Conservation (phyloP, 2,329 filamentous ascomycete genomes). For the Alternaria arbusti region DNA sequence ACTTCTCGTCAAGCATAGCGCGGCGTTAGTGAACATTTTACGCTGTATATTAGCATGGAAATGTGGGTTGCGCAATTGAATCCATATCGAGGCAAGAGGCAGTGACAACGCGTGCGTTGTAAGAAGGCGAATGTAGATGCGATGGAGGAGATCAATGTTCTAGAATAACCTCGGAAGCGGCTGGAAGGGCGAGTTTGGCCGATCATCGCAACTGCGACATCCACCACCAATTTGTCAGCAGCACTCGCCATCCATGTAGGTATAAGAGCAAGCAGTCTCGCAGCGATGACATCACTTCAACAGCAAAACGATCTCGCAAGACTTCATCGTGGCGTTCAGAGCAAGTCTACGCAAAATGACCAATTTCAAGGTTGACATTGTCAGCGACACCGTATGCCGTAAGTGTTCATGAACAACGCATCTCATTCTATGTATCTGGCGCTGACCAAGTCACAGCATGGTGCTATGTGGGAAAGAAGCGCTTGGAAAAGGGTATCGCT, state of each 20-base stretch:
- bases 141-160: background rate
- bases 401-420: slow-evolving; percentile 31
- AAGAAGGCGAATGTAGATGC: no score
- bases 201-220: background rate
- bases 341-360: slow-evolving; percentile 45
- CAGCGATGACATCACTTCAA: slow-evolving; percentile 2
- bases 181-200: slow-evolving; percentile 4
- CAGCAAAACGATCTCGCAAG: background rate
- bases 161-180: slow-evolving; percentile 1
- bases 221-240: slow-evolving; percentile 34
- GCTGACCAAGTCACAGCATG: slow-evolving; percentile 34
- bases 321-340: slow-evolving; percentile 45
- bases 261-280: slow-evolving; percentile 10
- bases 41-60: background rate
- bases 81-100: no score
- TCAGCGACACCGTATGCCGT: slow-evolving; percentile 85
- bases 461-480: slow-evolving; percentile 79
- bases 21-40: slow-evolving; percentile 10
- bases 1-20: slow-evolving; percentile 17
- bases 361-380: slow-evolving; percentile 73
- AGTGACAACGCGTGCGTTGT: no score
- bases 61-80: background rate
- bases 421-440: background rate
- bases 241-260: background rate
- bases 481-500: slow-evolving; percentile 74